phyloP scores from a whole-genome alignment of 75 land plant genomes.

The Larix kaempferi region DNA sequence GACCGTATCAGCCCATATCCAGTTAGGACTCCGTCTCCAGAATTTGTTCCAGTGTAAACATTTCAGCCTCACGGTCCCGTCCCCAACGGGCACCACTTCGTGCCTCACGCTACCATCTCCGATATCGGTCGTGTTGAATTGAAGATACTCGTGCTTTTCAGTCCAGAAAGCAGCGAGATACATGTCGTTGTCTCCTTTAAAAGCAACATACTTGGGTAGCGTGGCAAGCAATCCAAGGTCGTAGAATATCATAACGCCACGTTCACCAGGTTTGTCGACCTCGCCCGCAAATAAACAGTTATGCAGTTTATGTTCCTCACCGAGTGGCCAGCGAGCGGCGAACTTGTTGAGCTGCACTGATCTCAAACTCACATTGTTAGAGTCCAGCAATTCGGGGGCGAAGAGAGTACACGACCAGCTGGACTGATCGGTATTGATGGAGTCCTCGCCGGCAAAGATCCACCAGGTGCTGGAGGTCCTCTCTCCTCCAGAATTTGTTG shows the following conservation, averaged over 20 bases:
- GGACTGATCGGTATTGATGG: neutral
- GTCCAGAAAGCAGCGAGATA: neutral
- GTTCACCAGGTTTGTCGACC: too few relatives aligned
- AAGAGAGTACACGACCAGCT: neutral
- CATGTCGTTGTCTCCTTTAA: neutral
- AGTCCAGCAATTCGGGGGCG: neutral
- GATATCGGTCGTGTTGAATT: neutral
- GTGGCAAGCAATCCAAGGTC: neutral
- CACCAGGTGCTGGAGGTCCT: neutral
- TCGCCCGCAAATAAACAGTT: too few relatives aligned
- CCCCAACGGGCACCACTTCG: neutral
- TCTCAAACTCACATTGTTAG: too few relatives aligned
- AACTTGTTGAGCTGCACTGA: too few relatives aligned
- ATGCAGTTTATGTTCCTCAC: too few relatives aligned
- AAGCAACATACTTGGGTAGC: neutral
- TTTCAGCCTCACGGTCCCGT: too few relatives aligned
- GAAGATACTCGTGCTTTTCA: neutral
- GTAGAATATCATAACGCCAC: too few relatives aligned
- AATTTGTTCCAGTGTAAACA: too few relatives aligned
- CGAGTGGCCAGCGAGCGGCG: too few relatives aligned
- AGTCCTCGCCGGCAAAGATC: neutral
- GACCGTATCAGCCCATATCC: neutral
- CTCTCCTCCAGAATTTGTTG: neutral
- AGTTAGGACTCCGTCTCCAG: neutral
- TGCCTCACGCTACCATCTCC: neutral